Base-by-base conservation (phyloP, 179 eudicot species). In the Carnegiea gigantea region DNA sequence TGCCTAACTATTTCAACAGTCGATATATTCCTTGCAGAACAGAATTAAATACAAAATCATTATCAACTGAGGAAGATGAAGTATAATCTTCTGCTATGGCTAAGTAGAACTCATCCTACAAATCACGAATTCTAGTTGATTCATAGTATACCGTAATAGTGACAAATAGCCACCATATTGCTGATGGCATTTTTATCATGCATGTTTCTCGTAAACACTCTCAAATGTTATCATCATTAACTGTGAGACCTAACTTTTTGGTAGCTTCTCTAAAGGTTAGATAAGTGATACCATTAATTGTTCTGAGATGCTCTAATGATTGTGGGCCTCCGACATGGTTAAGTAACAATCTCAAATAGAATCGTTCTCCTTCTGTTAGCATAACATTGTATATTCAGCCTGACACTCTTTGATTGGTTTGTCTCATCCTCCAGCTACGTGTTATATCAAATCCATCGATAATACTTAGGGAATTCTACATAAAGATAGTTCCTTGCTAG, bases 281-380 rank as follows among this genome's bases (percentile, higher is more conserved):
- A n/a, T 60, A 24, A 3, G 54, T 38, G 11, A 60, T 21, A 0
- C 79, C 72, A 60, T 78, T 62, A 6, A 78, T 12, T 5, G 73
- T 64, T 26, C 23, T n/a, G 6, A 62, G 51, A 64, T 64, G 59
- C 20, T 64, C 73, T 43, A 62, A 78, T 40, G 80, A 78, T 24
- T 40, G 71, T 12, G 53, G 80, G 53, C 73, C 80, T 43, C 3
- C 7, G 1, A 78, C 73, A 43, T 78, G 80, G 12, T n/a, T 44
- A 1, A 78, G 24, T 24, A 78, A 46, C 9, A 46, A 1, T 9
- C 60, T 57, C 60, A 78, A 12, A 24, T 23, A 78, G 18, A 23
- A 78, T 46, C 80, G 68, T 46, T 33, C 36, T 33, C 36, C 36
- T 33, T 33, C 1, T 33, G 3, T 33, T 33, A 33, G 1, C 36